Base-by-base conservation (phyloP, 2,329 filamentous ascomycete species). In the Ophiostoma montium region DNA sequence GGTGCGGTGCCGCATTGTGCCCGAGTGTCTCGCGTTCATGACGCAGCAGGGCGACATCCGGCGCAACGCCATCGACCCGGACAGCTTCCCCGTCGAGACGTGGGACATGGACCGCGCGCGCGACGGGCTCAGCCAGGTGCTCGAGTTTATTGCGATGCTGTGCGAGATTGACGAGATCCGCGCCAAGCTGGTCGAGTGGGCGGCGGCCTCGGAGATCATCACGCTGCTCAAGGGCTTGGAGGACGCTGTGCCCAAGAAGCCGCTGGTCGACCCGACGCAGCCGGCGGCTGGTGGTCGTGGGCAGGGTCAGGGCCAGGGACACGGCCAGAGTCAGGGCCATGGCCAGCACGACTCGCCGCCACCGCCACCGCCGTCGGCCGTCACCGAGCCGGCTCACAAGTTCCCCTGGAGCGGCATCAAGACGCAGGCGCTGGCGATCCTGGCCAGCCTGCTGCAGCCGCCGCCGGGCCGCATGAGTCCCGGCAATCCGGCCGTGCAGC, bases 101-200 rank as follows among this genome's bases (percentile, higher is more conserved):
- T 96, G 90, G 90, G 90, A 96, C 59, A 94, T 96, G 84, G 90
- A 96, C 62, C 80, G 90, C 13, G 90, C 94, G 51, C 95, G 94
- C 62, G 90, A 96, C 60, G 90, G 90, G 1, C 78, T 96, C 1
- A 87, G 89, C 47, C 89, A 95, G 63, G 95, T 94, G 60, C 77
- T 96, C 2, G 89, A 95, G 58, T 94, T 96, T 62, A 84, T 95
- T 48, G 89, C 92, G 0, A 77, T 95, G 27, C 88, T 86, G 0
- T 42, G 39, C 16, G 89, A 95, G 60, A 84, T 90, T 58, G 75
- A 82, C 39, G 82, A 86, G 46, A 87, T 87, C 70, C 86, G 94
- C 54, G 75, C 79, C 38, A 82, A 94, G 54, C 75, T 96, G 35
- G 86, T 94, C 46, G 83, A 94, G 55, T 96, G 90, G 85, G 87